Percentiles rank a stretch among this genome's conserved stretches.
phyloP scores from a whole-genome alignment of 192 early-diverging fungal species.

The Podila epicladia region DNA sequence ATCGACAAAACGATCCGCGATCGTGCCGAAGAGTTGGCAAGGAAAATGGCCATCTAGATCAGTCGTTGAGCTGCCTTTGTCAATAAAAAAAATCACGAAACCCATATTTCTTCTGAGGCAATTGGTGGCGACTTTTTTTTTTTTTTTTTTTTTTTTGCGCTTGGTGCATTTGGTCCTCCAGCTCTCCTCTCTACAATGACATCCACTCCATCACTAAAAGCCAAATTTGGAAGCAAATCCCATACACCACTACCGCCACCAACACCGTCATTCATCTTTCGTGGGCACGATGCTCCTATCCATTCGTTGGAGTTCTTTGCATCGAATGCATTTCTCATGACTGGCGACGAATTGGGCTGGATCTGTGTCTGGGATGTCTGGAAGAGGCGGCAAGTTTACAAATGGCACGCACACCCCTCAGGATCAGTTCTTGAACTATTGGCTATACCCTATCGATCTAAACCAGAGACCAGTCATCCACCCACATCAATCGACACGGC shows the following conservation, averaged over 20 bases:
- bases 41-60: constrained; percentile 43
- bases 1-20: constrained; percentile 71
- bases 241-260: constrained; percentile 25
- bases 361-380: constrained; percentile 46
- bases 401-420: constrained; percentile 34
- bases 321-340: constrained; percentile 39
- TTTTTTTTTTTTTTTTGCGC: not conserved
- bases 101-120: not conserved
- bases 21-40: constrained; percentile 57
- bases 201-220: not conserved
- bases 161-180: not conserved
- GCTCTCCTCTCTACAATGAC: no score
- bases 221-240: not conserved
- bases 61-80: no score
- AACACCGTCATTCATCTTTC: constrained; percentile 51
- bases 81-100: no score
- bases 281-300: constrained; percentile 49
- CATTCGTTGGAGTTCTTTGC: constrained; percentile 47
- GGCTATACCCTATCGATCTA: constrained; percentile 4
- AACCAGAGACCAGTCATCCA: no score
- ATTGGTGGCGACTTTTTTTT: not conserved
- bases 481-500: not conserved
- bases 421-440: constrained; percentile 24
- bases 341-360: constrained; percentile 48
- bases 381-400: constrained; percentile 38